Evolutionary conservation across 2,329 filamentous ascomycete species (phyloP).

Genomic region (Fusarium clavum): DNA sequence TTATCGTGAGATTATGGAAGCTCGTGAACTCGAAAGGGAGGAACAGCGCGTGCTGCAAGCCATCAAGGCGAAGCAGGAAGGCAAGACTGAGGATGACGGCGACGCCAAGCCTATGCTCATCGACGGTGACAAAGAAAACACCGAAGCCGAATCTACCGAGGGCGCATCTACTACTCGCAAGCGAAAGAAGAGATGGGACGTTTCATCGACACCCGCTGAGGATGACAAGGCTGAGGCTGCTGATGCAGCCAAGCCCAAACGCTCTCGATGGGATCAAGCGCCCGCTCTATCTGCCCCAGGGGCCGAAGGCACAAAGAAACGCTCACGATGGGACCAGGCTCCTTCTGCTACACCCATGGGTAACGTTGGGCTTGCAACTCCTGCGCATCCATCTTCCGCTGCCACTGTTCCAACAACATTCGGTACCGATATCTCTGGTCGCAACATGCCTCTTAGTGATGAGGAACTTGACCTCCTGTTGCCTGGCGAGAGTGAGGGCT

Average conservation of each 20-base stretch:
- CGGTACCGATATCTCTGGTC: conserved; percentile 81
- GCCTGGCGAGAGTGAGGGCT: conserved; percentile 88
- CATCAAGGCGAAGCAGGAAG: conserved; percentile 79
- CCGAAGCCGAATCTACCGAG: conserved; percentile 75
- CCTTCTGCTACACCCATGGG: conserved; percentile 82
- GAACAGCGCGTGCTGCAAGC: conserved; percentile 86
- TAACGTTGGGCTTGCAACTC: conserved; percentile 79
- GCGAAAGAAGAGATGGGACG: conserved; percentile 96
- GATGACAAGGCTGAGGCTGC: conserved; percentile 63
- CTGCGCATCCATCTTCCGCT: conserved; percentile 77
- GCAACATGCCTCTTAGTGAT: conserved; percentile 87
- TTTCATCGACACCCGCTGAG: conserved; percentile 68
- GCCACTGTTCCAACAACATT: conserved; percentile 70
- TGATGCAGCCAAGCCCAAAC: conserved; percentile 73
- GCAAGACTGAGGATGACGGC: conserved; percentile 66
- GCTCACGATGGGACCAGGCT: conserved; percentile 93
- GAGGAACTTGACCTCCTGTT: conserved; percentile 94
- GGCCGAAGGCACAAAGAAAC: conserved; percentile 74
- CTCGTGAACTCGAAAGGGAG: conserved; percentile 90
- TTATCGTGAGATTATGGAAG: conserved; percentile 91
- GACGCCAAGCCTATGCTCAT: conserved; percentile 82
- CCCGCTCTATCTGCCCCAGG: conserved; percentile 67
- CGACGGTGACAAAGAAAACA: conserved; percentile 78
- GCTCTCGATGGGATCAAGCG: conserved; percentile 89
- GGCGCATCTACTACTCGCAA: conserved; percentile 74